Evolutionary conservation across 2,329 filamentous ascomycete genomes (phyloP).

Genomic region (Paracamarosporium sp.): DNA sequence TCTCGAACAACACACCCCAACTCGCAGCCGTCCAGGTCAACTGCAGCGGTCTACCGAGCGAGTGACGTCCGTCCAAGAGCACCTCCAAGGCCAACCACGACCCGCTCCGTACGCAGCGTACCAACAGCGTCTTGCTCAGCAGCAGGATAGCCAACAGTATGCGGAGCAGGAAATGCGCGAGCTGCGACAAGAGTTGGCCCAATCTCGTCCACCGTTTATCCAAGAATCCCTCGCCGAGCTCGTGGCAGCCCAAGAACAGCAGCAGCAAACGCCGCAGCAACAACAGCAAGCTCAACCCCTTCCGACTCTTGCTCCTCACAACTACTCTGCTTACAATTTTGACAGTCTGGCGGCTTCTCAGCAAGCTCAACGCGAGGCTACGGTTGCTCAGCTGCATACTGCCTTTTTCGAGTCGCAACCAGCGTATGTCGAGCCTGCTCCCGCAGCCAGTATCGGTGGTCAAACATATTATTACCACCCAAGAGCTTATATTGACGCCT

Average conservation of each 20-base stretch:
- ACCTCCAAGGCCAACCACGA: not conserved
- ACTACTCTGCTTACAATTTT: not conserved
- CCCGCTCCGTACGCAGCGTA: not conserved
- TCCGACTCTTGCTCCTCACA: not conserved
- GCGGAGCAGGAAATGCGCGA: not conserved
- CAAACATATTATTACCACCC: not conserved
- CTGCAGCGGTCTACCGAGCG: not conserved
- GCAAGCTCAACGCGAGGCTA: conserved; percentile 1
- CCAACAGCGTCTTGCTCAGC: not conserved
- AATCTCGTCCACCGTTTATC: not conserved
- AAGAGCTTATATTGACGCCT: not conserved
- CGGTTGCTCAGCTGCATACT: not conserved
- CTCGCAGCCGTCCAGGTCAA: not conserved
- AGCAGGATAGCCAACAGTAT: not conserved
- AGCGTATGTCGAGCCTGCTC: not conserved
- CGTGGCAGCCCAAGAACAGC: not conserved
- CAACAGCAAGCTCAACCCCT: not conserved
- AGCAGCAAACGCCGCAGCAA: not conserved
- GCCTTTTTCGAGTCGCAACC: not conserved
- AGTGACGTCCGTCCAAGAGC: not conserved
- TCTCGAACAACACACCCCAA: not conserved
- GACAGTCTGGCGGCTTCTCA: not conserved
- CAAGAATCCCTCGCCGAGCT: not conserved
- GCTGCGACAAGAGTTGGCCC: not conserved
- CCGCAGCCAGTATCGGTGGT: not conserved